Percentiles rank a stretch among this genome's conserved stretches.
These are phyloP conservation scores for Cylindrotheca fusiformis DNA, from an alignment of 108 stramenopile species.

Conservation along the genomic window DNA sequence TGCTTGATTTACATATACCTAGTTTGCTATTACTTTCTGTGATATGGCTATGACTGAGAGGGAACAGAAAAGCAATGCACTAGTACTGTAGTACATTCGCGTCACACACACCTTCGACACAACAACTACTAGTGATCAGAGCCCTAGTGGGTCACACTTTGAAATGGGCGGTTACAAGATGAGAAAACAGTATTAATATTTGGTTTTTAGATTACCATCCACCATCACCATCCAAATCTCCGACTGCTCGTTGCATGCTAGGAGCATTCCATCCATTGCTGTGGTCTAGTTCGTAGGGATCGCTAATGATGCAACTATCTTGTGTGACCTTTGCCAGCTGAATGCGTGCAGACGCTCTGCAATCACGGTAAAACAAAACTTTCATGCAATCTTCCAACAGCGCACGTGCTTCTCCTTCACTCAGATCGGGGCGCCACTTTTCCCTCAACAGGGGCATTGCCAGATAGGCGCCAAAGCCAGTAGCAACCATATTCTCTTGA, in stretches of 20 bases:
- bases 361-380: conserved; percentile 97
- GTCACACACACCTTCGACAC: too few species aligned
- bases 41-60: too few species aligned
- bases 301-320: conserved; percentile 65
- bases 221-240: conserved; percentile 74
- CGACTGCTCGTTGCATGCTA: conserved; percentile 58
- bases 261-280: conserved; percentile 56
- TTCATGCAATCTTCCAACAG: conserved; percentile 97
- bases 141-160: too few species aligned
- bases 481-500: conserved; percentile 93
- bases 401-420: conserved; percentile 94
- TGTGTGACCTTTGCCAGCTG: conserved; percentile 93
- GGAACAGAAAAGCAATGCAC: too few species aligned
- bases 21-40: too few species aligned
- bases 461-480: conserved; percentile 95
- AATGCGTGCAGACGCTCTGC: conserved; percentile 88
- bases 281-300: conserved; percentile 85
- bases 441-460: conserved; percentile 94
- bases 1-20: too few species aligned
- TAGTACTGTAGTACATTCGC: too few species aligned
- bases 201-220: conserved; percentile 56
- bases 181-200: not conserved
- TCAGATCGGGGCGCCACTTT: conserved; percentile 84
- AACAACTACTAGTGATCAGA: too few species aligned
- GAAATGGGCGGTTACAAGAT: not conserved